phyloP scores from a whole-genome alignment of 352 stramenopile species.

The Globisporangium cederbergense region DNA sequence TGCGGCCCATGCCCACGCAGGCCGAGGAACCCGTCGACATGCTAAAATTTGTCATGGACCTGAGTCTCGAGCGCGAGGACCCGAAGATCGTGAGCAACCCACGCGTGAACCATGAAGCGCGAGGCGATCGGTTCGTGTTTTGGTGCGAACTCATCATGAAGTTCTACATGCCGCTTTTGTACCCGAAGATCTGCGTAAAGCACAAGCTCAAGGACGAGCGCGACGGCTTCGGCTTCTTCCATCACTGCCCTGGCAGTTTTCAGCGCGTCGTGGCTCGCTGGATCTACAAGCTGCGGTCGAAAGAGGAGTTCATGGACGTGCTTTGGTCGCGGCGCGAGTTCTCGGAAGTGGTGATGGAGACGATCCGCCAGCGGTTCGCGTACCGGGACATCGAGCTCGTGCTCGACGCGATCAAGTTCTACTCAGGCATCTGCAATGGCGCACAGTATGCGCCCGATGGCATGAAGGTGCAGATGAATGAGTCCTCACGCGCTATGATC shows the following conservation, averaged over 20 bases:
- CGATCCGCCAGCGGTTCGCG: conserved; percentile 78
- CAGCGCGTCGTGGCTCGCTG: conserved; percentile 82
- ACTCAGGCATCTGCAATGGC: conserved; percentile 74
- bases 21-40: conserved; percentile 87
- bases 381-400: conserved; percentile 84
- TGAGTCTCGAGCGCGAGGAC: conserved; percentile 79
- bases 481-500: conserved; percentile 81
- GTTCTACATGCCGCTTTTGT: conserved; percentile 88
- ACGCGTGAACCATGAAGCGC: conserved; percentile 42
- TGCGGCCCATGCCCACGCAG: conserved; percentile 71
- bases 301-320: conserved; percentile 80
- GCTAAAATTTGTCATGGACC: conserved; percentile 88
- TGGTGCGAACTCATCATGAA: conserved; percentile 88
- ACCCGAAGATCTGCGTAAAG: conserved; percentile 84
- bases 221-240: conserved; percentile 81
- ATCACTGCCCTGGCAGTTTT: conserved; percentile 85
- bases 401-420: conserved; percentile 86
- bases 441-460: conserved; percentile 69
- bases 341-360: conserved; percentile 85
- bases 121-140: conserved; percentile 79
- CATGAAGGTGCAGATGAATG: conserved; percentile 82
- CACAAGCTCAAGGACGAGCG: conserved; percentile 82
- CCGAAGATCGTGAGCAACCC: conserved; percentile 32
- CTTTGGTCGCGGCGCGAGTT: conserved; percentile 79
- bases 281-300: conserved; percentile 83